Base-by-base conservation (phyloP, 1,284 basidiomycete genomes). In the Malassezia vespertilionis region DNA sequence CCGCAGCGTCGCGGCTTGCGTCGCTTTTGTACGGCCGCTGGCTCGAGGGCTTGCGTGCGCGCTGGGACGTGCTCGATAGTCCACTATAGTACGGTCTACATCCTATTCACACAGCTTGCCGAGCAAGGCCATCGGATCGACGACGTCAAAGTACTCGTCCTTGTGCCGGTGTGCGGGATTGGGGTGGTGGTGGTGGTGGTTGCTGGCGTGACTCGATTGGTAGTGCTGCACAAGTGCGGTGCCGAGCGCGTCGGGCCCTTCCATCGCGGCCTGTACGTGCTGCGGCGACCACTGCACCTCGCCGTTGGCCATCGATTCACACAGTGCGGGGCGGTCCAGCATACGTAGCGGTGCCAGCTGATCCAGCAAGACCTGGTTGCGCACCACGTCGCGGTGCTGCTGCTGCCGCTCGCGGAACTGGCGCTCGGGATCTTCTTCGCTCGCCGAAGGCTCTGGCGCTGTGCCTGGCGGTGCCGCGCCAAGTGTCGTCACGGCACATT, bases 21-120 rank as follows among this genome's bases (percentile, higher is more conserved):
- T 89, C 95, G 68, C 76, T 96, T 56, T 75, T 96, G 22, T 96
- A 95, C 70, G 83, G 90, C 76, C 80, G 91, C 37, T 96, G 90
- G 90, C 74, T 95, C 21, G 86, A 95, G 65, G 88, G 87, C 2
- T 72, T 93, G 17, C 42, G 61, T 1, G 57, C 46, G 6, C 56
- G 66, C 1, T 69, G 66, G 66, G 52, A 51, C 22, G 42, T 41
- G 14, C 20, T 51, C 10, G 37, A 50, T 39, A 28, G 24, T 12
- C n/a, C n/a, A n/a, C n/a, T n/a, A 23, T 26, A 44, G 15, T 44
- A 36, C 24, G n/a, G 15, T 39, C 10, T 26, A 48, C 37, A 27
- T 46, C 10, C 28, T 43, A 57, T 23, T 61, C 56, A 44, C 54
- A 60, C 22, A 61, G 41, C 24, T 34, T 32, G 4, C 56, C 60